These are phyloP conservation scores for Saturnispora mendoncae DNA, from an alignment of 805 yeast genomes.

Conservation along the genomic window DNA sequence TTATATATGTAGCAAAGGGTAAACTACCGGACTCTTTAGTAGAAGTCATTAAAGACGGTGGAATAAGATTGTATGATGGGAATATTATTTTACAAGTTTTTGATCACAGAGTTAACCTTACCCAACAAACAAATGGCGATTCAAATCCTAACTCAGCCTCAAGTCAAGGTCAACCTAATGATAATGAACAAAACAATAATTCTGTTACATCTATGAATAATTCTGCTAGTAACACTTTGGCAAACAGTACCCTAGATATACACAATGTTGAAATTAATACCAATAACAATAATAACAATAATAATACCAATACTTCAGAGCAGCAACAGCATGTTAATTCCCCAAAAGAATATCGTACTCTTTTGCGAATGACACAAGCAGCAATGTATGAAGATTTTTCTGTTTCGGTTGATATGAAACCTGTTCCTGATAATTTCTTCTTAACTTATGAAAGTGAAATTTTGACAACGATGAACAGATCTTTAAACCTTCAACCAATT, in stretches of 20 bases:
- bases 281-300: not conserved
- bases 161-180: no score
- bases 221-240: no score
- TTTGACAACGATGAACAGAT: conserved; percentile 66
- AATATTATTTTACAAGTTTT: conserved; percentile 77
- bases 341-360: conserved; percentile 69
- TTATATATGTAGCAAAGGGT: conserved; percentile 70
- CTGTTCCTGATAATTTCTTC: conserved; percentile 73
- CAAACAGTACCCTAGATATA: not conserved
- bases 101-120: conserved; percentile 60
- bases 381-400: conserved; percentile 80
- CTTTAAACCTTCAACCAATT: conserved; percentile 66
- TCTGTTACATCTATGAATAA: no score
- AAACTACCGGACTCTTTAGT: conserved; percentile 83
- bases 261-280: not conserved
- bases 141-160: not conserved
- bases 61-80: conserved; percentile 80
- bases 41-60: conserved; percentile 82
- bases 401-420: conserved; percentile 68
- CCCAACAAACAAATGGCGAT: conserved; percentile 6
- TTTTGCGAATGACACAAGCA: conserved; percentile 71
- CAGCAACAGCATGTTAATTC: conserved; percentile 28
- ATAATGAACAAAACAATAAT: no score
- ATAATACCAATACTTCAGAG: not conserved
- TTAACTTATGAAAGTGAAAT: conserved; percentile 85